A percentile compares a stretch with the other conserved stretches of the same genome.
phyloP scores from a whole-genome alignment of 352 stramenopile genomes.

The Phytopythium oedochilum region DNA sequence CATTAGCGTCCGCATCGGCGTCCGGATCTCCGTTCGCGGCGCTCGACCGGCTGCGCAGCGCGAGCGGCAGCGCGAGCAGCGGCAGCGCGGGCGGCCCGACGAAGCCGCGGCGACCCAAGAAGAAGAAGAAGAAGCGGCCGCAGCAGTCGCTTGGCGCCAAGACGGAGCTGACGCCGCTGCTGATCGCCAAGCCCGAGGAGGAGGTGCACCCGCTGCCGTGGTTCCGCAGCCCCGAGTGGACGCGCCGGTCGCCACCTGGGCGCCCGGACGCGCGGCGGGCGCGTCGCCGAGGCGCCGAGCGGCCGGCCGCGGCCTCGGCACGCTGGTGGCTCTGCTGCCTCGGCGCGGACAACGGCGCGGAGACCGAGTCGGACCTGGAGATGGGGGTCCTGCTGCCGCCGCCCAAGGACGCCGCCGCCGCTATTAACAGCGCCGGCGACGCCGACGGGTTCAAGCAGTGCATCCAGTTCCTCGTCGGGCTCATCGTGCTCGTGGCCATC shows the following conservation, averaged over 20 bases:
- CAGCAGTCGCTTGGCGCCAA: too few species aligned
- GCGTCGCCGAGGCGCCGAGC: not conserved
- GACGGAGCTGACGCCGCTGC: constrained; percentile 36
- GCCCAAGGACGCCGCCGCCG: constrained; percentile 4
- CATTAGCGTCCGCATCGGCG: not conserved
- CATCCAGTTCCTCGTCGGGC: constrained; percentile 65
- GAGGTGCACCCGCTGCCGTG: constrained; percentile 72
- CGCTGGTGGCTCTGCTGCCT: not conserved
- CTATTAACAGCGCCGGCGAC: constrained; percentile 27
- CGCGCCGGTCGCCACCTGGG: constrained; percentile 16
- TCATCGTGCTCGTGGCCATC: constrained; percentile 65
- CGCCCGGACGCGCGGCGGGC: constrained; percentile 6
- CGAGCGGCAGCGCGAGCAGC: not conserved
- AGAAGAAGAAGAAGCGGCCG: not conserved
- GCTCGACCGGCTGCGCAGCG: not conserved
- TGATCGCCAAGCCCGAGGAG: constrained; percentile 40
- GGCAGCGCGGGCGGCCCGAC: not conserved
- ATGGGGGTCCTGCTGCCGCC: constrained; percentile 24
- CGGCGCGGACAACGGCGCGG: constrained; percentile 6
- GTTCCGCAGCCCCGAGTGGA: constrained; percentile 71
- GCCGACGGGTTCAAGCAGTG: constrained; percentile 60
- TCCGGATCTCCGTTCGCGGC: not conserved
- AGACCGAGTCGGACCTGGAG: constrained; percentile 46
- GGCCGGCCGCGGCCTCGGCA: not conserved
- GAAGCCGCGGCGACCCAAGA: not conserved